Percentiles rank a stretch among this genome's conserved stretches.
Conservation (phyloP, 2,329 filamentous ascomycete genomes). For the Escovopsis sp. region DNA sequence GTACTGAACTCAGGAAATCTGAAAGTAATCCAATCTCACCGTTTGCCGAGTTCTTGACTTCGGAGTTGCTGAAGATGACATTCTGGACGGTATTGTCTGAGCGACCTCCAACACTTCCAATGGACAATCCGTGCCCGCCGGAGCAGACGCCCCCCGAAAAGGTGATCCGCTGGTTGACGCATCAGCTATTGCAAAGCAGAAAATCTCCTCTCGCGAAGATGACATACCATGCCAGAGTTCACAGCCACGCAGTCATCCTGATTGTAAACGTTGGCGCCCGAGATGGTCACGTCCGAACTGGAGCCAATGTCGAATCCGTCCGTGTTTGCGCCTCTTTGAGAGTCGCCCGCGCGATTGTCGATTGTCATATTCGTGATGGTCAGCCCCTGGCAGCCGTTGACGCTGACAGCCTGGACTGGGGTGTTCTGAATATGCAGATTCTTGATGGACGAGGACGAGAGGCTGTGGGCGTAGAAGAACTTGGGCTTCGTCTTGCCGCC, state of each 20-base stretch:
- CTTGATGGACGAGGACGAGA: constrained; percentile 20
- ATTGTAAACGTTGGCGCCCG: constrained; percentile 37
- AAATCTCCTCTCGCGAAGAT: too few species aligned
- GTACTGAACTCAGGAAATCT: neutral
- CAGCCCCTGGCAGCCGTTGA: constrained; percentile 20
- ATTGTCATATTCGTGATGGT: constrained; percentile 22
- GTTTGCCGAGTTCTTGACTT: constrained; percentile 35
- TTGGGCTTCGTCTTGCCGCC: constrained; percentile 49
- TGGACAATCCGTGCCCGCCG: constrained; percentile 27
- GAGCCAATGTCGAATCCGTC: constrained; percentile 43
- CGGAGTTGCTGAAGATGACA: constrained; percentile 31
- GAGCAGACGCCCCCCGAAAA: constrained; percentile 29
- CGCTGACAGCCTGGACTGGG: constrained; percentile 25
- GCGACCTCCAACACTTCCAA: constrained; percentile 29
- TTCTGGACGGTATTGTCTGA: constrained; percentile 35
- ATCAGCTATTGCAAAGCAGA: neutral
- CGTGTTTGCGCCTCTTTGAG: constrained; percentile 32
- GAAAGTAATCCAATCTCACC: constrained; percentile 13
- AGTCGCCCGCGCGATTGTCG: constrained; percentile 22
- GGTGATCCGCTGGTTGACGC: constrained; percentile 21
- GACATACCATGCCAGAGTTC: constrained; percentile 30
- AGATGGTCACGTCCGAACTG: constrained; percentile 33
- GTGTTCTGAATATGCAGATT: constrained; percentile 25
- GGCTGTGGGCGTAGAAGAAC: constrained; percentile 34
- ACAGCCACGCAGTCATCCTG: constrained; percentile 46